Base-by-base conservation (phyloP, 2,329 filamentous ascomycete species). In the Fusarium anguioides region DNA sequence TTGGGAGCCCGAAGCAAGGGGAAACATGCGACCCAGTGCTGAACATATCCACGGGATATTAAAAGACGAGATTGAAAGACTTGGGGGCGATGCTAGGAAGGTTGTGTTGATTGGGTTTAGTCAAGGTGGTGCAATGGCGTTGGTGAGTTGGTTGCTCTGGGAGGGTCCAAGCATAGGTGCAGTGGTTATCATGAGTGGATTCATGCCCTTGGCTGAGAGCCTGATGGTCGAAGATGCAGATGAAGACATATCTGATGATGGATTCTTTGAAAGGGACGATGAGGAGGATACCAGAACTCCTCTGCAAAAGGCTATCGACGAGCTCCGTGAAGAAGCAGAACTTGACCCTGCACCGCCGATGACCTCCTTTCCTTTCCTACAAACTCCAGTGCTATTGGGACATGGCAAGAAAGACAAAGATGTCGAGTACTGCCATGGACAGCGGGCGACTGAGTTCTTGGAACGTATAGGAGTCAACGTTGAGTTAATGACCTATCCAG, bases 71-170 rank as follows among this genome's bases (percentile, higher is more conserved):
- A 75, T 79, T 2, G 68, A 49, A 2, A n/a, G 70, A 0, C 55
- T 86, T 0, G 46, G 45, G 0, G 76, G 75, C 0, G 80, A 81
- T 5, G 64, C 75, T 1, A 49, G 65, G 14, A 81, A 79, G 39
- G 72, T 87, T 0, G 71, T 85, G 2, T 61, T 87, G 0, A 81
- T 82, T 36, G 85, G 85, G 0, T 71, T 87, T 18, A 87, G 86
- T 46, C 85, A 87, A 64, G 86, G 85, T 1, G 84, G 83, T 64
- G 84, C 84, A 4, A 81, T 81, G 39, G 74, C 78, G 0, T 59
- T 87, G 58, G 69, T 78, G 18, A 75, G 80, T 11, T 63, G 80
- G 55, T 56, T 87, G 53, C 72, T 81, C 3, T 83, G 82, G 81
- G 75, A 81, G 11, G 80, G 78, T 1, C 69, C 72, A 17, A 50